A percentile compares a stretch with the other conserved stretches of the same genome.
Conservation (phyloP, 2,329 filamentous ascomycete species). For the Seiridium cupressi region DNA sequence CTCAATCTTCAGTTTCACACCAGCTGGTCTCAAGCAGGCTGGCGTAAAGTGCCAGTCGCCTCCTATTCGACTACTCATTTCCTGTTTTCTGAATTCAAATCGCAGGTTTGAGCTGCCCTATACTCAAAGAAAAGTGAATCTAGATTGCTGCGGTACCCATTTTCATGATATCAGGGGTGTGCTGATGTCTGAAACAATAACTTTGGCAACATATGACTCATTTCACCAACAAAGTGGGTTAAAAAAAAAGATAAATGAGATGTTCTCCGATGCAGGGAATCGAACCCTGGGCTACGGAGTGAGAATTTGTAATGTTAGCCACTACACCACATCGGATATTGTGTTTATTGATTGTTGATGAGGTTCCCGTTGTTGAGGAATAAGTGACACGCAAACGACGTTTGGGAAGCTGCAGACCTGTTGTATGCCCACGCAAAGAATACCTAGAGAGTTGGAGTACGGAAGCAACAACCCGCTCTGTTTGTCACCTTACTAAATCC, state of each 20-base stretch:
- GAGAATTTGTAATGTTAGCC: slow-evolving; percentile 15
- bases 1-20: too few relatives aligned
- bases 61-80: too few relatives aligned
- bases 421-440: not conserved
- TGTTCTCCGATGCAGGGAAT: slow-evolving; percentile 13
- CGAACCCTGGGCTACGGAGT: slow-evolving; percentile 14
- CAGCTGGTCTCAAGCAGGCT: too few relatives aligned
- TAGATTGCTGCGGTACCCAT: too few relatives aligned
- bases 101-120: too few relatives aligned
- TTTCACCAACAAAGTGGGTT: not conserved
- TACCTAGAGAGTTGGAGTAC: not conserved
- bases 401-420: not conserved
- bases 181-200: too few relatives aligned
- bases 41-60: too few relatives aligned
- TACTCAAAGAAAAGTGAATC: too few relatives aligned
- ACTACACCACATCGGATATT: slow-evolving; percentile 14
- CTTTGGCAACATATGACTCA: not conserved
- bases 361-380: not conserved
- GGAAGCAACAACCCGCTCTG: not conserved
- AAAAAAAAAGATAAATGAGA: not conserved
- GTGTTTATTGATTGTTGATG: not conserved
- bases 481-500: too few relatives aligned
- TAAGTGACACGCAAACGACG: not conserved
- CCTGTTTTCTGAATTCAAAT: too few relatives aligned
- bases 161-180: too few relatives aligned